These are phyloP conservation scores for Amoebophrya sp. DNA, from an alignment of 169 alveolate genomes.

Conservation along the genomic window DNA sequence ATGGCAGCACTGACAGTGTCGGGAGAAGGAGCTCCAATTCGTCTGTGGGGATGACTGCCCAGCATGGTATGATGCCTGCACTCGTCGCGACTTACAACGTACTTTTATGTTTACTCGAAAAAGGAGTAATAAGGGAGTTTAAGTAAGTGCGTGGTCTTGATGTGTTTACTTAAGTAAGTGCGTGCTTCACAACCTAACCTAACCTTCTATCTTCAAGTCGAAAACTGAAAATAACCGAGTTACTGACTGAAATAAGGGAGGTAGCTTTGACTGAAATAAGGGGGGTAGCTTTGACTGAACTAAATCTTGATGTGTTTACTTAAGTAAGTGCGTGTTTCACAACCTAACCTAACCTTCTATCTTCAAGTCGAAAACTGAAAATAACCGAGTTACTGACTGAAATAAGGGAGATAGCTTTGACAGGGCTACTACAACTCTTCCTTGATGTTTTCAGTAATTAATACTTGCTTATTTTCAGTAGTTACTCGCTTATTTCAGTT, in stretches of 20 bases:
- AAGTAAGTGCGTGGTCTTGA: too few species aligned
- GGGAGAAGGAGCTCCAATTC: neutral
- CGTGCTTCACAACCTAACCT: neutral
- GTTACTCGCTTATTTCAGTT: too few species aligned
- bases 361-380: neutral
- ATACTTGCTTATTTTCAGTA: too few species aligned
- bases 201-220: neutral
- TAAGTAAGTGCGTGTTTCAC: neutral
- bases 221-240: neutral
- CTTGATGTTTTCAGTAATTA: neutral
- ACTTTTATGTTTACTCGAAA: neutral
- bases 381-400: neutral
- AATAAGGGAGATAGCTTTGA: neutral
- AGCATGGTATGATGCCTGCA: neutral
- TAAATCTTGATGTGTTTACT: neutral
- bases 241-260: neutral
- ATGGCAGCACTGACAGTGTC: neutral
- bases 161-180: neutral
- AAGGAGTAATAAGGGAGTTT: too few species aligned
- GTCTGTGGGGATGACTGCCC: neutral
- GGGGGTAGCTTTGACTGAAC: neutral
- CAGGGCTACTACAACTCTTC: too few species aligned
- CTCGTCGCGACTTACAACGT: neutral
- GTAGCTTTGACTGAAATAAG: neutral
- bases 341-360: neutral